Evolutionary conservation across 345 rosid species (phyloP).

Genomic region (Bruguiera sexangula): DNA sequence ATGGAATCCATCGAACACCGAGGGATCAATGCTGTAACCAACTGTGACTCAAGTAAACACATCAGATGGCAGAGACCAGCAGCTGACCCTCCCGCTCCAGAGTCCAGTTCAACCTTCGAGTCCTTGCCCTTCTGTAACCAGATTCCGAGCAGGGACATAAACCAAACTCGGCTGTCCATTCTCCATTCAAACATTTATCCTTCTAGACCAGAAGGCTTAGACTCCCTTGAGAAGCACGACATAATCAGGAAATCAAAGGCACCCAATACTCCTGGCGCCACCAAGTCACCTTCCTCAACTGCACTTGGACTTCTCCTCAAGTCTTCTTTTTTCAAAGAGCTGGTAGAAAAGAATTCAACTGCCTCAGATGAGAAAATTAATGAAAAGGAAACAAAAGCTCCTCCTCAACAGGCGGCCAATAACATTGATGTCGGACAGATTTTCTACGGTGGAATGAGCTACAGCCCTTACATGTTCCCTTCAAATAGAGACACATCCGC

Average conservation of each 20-base stretch:
- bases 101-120: slow-evolving; percentile 17
- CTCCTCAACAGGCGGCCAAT: neutral
- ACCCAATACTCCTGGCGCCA: slow-evolving; percentile 14
- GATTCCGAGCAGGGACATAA: slow-evolving; percentile 12
- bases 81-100: slow-evolving; percentile 14
- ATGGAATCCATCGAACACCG: slow-evolving; percentile 20
- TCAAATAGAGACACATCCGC: slow-evolving; percentile 18
- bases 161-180: slow-evolving; percentile 9
- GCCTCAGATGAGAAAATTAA: slow-evolving; percentile 3
- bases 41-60: slow-evolving; percentile 15
- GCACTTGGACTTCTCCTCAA: slow-evolving; percentile 48
- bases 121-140: slow-evolving; percentile 11
- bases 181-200: slow-evolving; percentile 18
- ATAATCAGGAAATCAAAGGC: slow-evolving; percentile 4
- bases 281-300: slow-evolving; percentile 35
- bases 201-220: neutral
- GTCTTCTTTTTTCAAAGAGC: slow-evolving; percentile 42
- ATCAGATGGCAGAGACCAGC: slow-evolving; percentile 32
- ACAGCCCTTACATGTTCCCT: slow-evolving; percentile 5
- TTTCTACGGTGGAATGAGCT: slow-evolving; percentile 17
- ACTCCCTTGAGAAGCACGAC: slow-evolving; percentile 9
- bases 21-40: slow-evolving; percentile 20
- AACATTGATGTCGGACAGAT: slow-evolving; percentile 12
- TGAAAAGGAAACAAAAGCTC: neutral
- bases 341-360: slow-evolving; percentile 41